These are phyloP conservation scores for Fraxinus sp. DNA, from an alignment of 305 asterid genomes.

Conservation along the genomic window DNA sequence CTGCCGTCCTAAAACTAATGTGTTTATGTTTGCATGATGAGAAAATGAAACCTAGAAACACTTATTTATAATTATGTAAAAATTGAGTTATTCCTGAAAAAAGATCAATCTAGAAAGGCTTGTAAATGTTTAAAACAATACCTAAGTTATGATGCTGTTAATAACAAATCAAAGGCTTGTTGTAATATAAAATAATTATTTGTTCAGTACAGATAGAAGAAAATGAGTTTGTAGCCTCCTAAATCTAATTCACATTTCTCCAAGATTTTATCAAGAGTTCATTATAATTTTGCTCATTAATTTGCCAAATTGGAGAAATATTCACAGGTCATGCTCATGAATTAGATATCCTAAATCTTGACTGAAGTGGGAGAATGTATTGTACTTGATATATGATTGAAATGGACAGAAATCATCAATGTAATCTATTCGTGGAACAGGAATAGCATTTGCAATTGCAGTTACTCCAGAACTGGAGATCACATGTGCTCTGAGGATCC, in stretches of 20 bases:
- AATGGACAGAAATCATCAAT: conserved; percentile 11
- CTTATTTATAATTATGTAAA: not conserved
- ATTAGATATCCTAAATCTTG: conserved; percentile 1
- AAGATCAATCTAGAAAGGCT: not conserved
- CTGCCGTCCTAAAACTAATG: not conserved
- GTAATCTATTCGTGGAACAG: conserved; percentile 52
- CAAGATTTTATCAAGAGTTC: not conserved
- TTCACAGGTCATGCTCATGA: conserved; percentile 20
- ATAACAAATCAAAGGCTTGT: not conserved
- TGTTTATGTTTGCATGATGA: not conserved
- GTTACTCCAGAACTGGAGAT: conserved; percentile 68
- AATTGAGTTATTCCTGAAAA: not conserved
- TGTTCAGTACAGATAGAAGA: not conserved
- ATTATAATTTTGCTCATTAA: conserved; percentile 1
- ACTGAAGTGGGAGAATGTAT: not conserved
- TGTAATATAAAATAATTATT: too few species aligned
- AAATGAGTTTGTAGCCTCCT: conserved; percentile 2
- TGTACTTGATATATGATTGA: conserved; percentile 28
- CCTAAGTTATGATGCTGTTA: not conserved
- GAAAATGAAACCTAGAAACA: not conserved
- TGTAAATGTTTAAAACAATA: not conserved
- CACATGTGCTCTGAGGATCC: conserved; percentile 93
- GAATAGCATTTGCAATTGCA: conserved; percentile 81
- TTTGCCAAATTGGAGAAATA: conserved; percentile 23
- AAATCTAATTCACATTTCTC: conserved; percentile 11